Conservation (phyloP, 176 grass and related monocot species). For the Oryza brachyantha region DNA sequence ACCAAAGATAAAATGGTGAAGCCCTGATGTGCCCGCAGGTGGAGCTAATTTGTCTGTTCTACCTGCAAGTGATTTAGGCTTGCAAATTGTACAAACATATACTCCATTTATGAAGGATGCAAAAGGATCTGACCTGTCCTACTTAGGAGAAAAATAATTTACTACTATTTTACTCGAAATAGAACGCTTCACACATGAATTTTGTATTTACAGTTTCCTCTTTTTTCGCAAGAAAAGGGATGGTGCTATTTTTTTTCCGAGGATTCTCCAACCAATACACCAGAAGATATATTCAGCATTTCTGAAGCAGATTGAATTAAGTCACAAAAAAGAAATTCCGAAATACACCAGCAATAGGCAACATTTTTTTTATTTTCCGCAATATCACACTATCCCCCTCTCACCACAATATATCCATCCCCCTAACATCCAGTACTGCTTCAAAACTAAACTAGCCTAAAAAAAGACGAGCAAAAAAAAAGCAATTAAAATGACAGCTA, state of each 20-base stretch:
- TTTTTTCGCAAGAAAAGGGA: not conserved
- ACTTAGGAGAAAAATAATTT: not conserved
- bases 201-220: not conserved
- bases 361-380: constrained; percentile 43
- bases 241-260: not conserved
- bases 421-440: constrained; percentile 29
- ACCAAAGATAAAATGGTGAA: not conserved
- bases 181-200: not conserved
- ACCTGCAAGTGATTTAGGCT: too few relatives aligned
- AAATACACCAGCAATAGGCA: not conserved
- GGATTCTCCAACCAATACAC: not conserved
- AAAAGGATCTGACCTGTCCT: not conserved
- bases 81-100: too few relatives aligned
- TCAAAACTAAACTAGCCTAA: constrained; percentile 27
- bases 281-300: not conserved
- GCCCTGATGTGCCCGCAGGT: not conserved
- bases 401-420: constrained; percentile 38
- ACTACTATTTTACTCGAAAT: not conserved
- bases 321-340: not conserved
- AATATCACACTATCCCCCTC: not conserved
- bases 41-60: not conserved
- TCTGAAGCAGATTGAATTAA: not conserved
- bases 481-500: constrained; percentile 35
- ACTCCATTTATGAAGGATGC: not conserved
- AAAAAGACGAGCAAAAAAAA: constrained; percentile 21